Conservation (phyloP, 495 filamentous ascomycete species). For the Penicillium bovifimosum region DNA sequence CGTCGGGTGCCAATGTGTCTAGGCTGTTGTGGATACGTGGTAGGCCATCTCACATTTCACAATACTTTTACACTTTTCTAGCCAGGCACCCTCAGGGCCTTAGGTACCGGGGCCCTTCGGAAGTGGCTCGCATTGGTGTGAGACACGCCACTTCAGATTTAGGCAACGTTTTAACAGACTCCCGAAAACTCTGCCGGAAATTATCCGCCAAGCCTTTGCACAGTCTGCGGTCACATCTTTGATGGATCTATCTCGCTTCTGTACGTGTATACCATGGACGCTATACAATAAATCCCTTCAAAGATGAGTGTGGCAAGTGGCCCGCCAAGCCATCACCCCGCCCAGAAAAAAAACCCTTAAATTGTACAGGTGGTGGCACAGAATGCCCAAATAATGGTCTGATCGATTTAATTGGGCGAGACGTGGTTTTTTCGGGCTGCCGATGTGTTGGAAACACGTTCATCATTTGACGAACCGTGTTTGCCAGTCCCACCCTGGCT, state of each 20-base stretch:
- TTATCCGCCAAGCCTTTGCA: background rate
- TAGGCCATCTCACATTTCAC: background rate
- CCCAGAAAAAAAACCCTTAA: background rate
- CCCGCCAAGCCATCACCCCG: constrained; percentile 3
- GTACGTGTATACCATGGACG: background rate
- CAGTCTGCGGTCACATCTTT: background rate
- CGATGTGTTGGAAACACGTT: background rate
- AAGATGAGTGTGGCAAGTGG: background rate
- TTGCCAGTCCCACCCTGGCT: background rate
- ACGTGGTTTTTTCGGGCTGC: background rate
- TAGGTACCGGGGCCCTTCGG: background rate
- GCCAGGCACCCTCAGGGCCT: constrained; percentile 2
- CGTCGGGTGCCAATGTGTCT: background rate
- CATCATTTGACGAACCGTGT: background rate
- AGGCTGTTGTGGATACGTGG: background rate
- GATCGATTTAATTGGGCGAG: background rate
- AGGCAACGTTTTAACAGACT: background rate
- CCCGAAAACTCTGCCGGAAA: constrained; percentile 4
- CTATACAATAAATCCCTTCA: background rate
- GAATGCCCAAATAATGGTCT: background rate
- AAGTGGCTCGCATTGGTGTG: background rate
- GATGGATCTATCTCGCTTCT: background rate
- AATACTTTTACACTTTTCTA: background rate
- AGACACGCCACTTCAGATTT: background rate
- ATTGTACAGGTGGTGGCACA: background rate